Conservation (phyloP, 2,329 filamentous ascomycete genomes). For the Colletotrichum tropicicola region DNA sequence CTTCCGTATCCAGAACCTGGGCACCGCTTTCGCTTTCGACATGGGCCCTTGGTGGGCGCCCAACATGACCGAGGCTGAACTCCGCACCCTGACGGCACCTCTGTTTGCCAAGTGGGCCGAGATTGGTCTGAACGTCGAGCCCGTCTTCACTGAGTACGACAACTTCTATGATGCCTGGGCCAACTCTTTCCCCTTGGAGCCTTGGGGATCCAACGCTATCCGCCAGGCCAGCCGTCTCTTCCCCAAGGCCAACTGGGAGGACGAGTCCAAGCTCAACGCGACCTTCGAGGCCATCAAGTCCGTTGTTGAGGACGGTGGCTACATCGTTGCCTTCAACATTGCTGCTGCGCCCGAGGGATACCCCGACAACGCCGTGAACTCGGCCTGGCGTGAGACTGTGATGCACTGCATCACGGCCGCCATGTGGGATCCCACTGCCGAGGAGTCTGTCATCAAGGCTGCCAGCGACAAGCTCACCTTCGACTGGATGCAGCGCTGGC, state of each 20-base stretch:
- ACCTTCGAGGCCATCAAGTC: conserved; percentile 38
- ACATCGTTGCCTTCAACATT: conserved; percentile 43
- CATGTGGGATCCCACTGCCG: conserved; percentile 40
- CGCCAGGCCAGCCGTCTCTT: conserved; percentile 43
- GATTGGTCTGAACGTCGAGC: conserved; percentile 39
- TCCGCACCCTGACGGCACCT: conserved; percentile 45
- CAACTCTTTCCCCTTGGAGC: conserved; percentile 36
- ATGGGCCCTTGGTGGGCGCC: conserved; percentile 40
- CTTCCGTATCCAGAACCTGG: conserved; percentile 35
- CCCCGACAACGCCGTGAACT: conserved; percentile 53
- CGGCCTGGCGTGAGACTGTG: conserved; percentile 56
- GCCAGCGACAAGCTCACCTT: conserved; percentile 39
- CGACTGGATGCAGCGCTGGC: conserved; percentile 45
- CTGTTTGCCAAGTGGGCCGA: conserved; percentile 41
- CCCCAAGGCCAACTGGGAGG: conserved; percentile 42
- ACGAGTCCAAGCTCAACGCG: conserved; percentile 35
- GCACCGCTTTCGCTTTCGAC: conserved; percentile 40
- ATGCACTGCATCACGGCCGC: conserved; percentile 43
- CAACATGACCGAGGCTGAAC: conserved; percentile 41
- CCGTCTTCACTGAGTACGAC: conserved; percentile 36
- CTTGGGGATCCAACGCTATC: conserved; percentile 35
- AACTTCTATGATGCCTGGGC: conserved; percentile 39
- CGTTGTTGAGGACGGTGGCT: conserved; percentile 37
- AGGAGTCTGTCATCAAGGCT: conserved; percentile 39
- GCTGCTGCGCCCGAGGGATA: conserved; percentile 25